A percentile compares a stretch with the other conserved stretches of the same genome.
Conservation (phyloP, 2,329 filamentous ascomycete species). For the Cladosporium colombiae region DNA sequence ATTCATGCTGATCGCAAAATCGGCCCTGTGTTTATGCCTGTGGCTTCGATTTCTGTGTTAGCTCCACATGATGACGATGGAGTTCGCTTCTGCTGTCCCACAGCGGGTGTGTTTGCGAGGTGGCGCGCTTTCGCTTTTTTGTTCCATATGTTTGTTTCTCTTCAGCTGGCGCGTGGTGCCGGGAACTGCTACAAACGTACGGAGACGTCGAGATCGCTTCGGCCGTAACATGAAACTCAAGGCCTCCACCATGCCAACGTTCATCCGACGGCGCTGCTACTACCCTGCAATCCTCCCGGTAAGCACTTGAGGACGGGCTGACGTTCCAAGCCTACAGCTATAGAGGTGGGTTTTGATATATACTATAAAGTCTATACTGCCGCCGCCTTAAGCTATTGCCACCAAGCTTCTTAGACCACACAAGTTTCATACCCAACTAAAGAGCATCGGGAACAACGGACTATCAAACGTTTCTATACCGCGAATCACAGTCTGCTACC, state of each 20-base stretch:
- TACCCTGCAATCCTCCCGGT: neutral
- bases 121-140: neutral
- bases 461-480: neutral
- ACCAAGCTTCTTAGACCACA: neutral
- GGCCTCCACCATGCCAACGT: neutral
- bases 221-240: neutral
- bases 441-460: neutral
- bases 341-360: neutral
- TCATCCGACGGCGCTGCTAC: neutral
- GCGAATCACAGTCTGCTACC: neutral
- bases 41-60: neutral
- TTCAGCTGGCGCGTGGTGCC: no score
- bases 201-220: neutral
- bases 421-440: neutral
- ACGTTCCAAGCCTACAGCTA: neutral
- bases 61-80: neutral
- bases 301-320: neutral
- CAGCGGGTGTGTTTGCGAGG: neutral
- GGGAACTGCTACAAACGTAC: no score
- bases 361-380: neutral
- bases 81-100: neutral
- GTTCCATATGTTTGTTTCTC: neutral
- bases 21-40: neutral
- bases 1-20: neutral
- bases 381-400: neutral